Evolutionary conservation across 768 basidiomycete genomes (phyloP).

Genomic region (Kwoniella botswanensis): DNA sequence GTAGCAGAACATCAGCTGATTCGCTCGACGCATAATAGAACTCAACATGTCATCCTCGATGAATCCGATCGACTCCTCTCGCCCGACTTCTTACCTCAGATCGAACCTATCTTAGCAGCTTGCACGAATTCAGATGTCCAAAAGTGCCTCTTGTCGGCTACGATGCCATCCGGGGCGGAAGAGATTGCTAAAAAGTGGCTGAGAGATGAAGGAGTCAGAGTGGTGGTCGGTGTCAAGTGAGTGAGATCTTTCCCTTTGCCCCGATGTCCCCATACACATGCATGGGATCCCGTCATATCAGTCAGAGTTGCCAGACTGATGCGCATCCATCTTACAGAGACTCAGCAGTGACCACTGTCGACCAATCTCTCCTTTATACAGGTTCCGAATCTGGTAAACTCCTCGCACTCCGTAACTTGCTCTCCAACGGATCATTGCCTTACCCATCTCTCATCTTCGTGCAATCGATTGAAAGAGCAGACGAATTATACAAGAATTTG

Average conservation of each 20-base stretch:
- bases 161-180: slow-evolving; percentile 85
- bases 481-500: slow-evolving; percentile 76
- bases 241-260: slow-evolving; percentile 51
- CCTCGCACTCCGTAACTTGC: slow-evolving; percentile 78
- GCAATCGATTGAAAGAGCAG: slow-evolving; percentile 71
- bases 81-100: slow-evolving; percentile 82
- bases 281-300: too few species aligned
- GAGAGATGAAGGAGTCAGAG: slow-evolving; percentile 75
- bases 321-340: slow-evolving; percentile 66
- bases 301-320: too few species aligned
- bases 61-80: slow-evolving; percentile 93
- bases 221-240: slow-evolving; percentile 96
- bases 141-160: slow-evolving; percentile 93
- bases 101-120: slow-evolving; percentile 80
- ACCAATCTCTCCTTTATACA: slow-evolving; percentile 86
- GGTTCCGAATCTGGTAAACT: slow-evolving; percentile 94
- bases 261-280: too few species aligned
- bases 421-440: slow-evolving; percentile 72
- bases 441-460: slow-evolving; percentile 93
- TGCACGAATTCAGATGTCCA: slow-evolving; percentile 73
- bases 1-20: background rate
- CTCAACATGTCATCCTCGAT: slow-evolving; percentile 83
- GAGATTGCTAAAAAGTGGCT: slow-evolving; percentile 85
- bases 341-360: slow-evolving; percentile 87
- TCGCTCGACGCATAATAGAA: slow-evolving; percentile 61